phyloP scores from a whole-genome alignment of 2,329 filamentous ascomycete genomes.

The Mycogone perniciosa region DNA sequence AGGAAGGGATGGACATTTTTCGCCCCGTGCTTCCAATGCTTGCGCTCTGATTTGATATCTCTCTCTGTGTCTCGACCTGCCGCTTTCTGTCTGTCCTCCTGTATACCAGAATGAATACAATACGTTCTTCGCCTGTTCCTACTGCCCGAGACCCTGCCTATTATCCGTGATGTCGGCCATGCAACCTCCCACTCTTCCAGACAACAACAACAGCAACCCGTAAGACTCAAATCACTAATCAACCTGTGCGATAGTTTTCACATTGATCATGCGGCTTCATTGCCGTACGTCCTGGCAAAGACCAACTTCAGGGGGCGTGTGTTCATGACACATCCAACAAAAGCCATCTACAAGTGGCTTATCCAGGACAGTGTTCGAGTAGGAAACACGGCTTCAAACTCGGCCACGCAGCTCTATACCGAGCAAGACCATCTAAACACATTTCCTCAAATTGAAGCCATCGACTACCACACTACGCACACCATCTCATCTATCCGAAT shows the following conservation, averaged over 20 bases:
- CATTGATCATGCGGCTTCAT: constrained; percentile 95
- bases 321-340: constrained; percentile 99
- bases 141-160: constrained; percentile 3
- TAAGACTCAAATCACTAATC: constrained; percentile 15
- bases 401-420: constrained; percentile 73
- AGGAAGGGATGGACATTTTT: constrained; percentile 9
- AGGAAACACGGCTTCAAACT: constrained; percentile 60
- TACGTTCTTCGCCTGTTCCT: constrained; percentile 20
- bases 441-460: constrained; percentile 90
- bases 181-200: not conserved
- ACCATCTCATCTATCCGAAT: constrained; percentile 95
- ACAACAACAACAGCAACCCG: constrained; percentile 8
- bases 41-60: constrained; percentile 7
- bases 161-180: constrained; percentile 12
- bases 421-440: constrained; percentile 93
- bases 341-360: constrained; percentile 99
- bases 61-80: constrained; percentile 10
- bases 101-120: constrained; percentile 36
- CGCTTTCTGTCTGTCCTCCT: constrained; percentile 18
- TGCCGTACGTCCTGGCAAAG: constrained; percentile 95
- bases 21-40: constrained; percentile 10
- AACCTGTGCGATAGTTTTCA: constrained; percentile 66
- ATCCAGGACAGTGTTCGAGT: constrained; percentile 96
- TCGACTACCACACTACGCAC: constrained; percentile 97
- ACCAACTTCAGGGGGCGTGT: constrained; percentile 95